phyloP scores from a whole-genome alignment of 495 filamentous ascomycete genomes.

The Hypoxylon perforatum region DNA sequence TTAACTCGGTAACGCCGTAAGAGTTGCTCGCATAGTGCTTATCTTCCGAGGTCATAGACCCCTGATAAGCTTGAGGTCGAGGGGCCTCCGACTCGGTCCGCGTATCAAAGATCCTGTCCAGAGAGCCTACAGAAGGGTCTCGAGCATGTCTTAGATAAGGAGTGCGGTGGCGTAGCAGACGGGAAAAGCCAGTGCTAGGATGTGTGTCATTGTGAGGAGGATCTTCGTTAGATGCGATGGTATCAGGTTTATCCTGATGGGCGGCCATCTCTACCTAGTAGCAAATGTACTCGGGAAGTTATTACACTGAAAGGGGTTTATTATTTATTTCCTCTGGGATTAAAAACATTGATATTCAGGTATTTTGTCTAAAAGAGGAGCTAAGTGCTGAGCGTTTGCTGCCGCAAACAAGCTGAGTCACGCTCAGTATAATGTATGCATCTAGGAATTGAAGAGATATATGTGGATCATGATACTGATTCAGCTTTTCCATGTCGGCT shows the following conservation, averaged over 20 bases:
- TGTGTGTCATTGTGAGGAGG: conserved; percentile 1
- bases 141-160: conserved; percentile 22
- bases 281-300: background rate
- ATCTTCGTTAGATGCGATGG: background rate
- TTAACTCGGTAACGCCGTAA: conserved; percentile 64
- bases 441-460: too few species aligned
- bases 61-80: conserved; percentile 15
- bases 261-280: conserved; percentile 16
- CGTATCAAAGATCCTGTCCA: conserved; percentile 44
- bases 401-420: too few species aligned
- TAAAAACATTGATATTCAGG: too few species aligned
- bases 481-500: too few species aligned
- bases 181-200: conserved; percentile 18
- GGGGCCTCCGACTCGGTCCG: conserved; percentile 23
- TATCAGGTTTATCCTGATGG: background rate
- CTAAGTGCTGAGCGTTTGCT: too few species aligned
- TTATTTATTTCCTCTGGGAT: background rate
- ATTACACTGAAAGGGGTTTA: background rate
- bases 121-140: conserved; percentile 36
- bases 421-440: too few species aligned
- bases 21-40: conserved; percentile 44
- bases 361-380: too few species aligned
- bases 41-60: conserved; percentile 38
- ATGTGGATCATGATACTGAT: too few species aligned
- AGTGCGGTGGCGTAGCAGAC: conserved; percentile 33